Evolutionary conservation across 345 rosid species (phyloP), one percentile per base, ranked within the genome.

Genomic region (Acer campestre): DNA sequence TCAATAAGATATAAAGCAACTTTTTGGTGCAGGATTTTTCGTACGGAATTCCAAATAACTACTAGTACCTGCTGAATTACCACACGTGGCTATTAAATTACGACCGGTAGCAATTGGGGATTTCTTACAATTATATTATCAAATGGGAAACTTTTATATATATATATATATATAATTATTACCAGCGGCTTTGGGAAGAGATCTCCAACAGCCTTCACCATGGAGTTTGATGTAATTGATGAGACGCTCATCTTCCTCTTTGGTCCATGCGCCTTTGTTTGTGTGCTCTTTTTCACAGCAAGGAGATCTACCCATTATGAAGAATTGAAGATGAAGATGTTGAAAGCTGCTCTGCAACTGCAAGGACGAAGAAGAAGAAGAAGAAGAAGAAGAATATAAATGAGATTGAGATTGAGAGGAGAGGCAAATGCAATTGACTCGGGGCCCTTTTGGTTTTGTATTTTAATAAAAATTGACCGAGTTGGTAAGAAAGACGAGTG

Each of bases 201-300:
- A 86, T 69, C 90, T 82, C 92, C 92, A 89, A 59, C 88, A 83
- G 61, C 92, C 90, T 77, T 84, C 88, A 2, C 89, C 89, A 51
- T 89, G 92, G 49, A 70, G 42, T 35, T 81, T 82, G 81, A 89
- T 86, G 77, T 87, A 80, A 61, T 67, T 78, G 63, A 83, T 62
- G 51, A 89, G 92, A 44, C 82, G 86, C 20, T 85, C 80, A 68
- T 89, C 92, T 79, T 89, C 90, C 71, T 87, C 90, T 67, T 84
- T 87, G 35, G 90, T 84, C 92, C 90, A 89, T 0, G 92, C 90
- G 23, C 92, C 90, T 71, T 86, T 89, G 84, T 86, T 86, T 13
- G 86, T 89, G 79, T 86, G 90, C n/a, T 86, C 87, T 75, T 87
- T 89, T 75, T 89, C 92, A 58, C 92, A 89, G 67, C 92, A 87